Evolutionary conservation across 1,284 basidiomycete species (phyloP), one percentile per base, ranked within the genome.

Genomic region (Marasmius fiardii): DNA sequence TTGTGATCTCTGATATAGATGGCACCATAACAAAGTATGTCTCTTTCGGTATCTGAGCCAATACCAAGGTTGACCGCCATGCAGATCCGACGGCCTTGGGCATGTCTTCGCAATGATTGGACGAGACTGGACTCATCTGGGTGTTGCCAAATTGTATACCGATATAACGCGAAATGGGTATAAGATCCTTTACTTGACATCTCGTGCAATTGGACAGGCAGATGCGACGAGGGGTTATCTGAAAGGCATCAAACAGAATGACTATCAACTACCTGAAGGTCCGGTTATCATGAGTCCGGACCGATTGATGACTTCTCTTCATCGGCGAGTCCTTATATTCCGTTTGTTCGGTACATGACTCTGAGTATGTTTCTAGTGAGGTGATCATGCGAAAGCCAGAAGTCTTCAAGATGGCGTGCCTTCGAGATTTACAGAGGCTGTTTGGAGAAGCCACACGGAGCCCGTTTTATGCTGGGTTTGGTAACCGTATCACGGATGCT

Each of bases 261-360:
- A 94, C 60, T 98, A 97, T 68, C 90, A 94, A 67, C 79, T 99
- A 31, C 97, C 97, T 0, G 94, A 98, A 65, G 97, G 97, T 0
- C 97, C 97, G 3, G 97, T 99, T 51, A 95, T 99, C 68, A 98
- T 99, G 97, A 95, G 92, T 65, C 97, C 97, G 0, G 97, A 99
- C 70, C 82, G 97, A 14, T 70, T 99, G 55, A 95, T 99, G 81
- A 90, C 94, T 2, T 95, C 92, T 33, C 72, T 99, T 50, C 97
- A 99, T 72, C 87, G 96, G 92, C 93, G 64, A 63, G 83, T 65
- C 12, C 4, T 20, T 34, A 55, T 10, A 28, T 20, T 31, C 33
- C 26, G n/a, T 12, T n/a, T 18, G 11, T 51, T 53, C 20, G 18
- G 39, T 21, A 35, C 18, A 37, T 21, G 12, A 45, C 44, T 34